Evolutionary conservation across 192 early-diverging fungal species (phyloP).

Genomic region (Mortierella hygrophila): DNA sequence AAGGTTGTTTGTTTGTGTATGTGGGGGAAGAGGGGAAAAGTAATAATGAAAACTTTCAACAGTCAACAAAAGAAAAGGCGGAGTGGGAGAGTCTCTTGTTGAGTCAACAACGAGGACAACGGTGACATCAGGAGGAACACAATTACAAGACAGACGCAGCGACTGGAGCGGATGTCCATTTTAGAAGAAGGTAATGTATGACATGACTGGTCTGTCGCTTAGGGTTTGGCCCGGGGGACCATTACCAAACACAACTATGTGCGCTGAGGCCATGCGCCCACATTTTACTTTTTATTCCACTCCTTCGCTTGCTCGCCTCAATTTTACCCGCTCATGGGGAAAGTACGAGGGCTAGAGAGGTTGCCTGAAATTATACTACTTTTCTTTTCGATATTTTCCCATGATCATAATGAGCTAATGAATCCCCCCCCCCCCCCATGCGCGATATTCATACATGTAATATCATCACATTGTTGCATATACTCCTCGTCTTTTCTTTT

Average conservation of each 20-base stretch:
- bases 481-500: too few relatives aligned
- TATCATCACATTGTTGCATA: too few relatives aligned
- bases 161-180: not conserved
- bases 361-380: not conserved
- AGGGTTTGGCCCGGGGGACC: conserved; percentile 2
- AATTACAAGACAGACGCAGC: not conserved
- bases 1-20: not conserved
- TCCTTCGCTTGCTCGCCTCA: not conserved
- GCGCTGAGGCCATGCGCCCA: conserved; percentile 9
- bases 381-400: not conserved
- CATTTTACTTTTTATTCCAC: not conserved
- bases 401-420: not conserved
- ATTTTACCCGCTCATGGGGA: not conserved
- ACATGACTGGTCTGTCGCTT: not conserved
- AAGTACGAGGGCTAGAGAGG: not conserved
- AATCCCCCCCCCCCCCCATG: not conserved
- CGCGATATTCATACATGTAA: not conserved
- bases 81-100: not conserved
- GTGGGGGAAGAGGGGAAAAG: not conserved
- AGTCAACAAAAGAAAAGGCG: not conserved
- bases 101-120: not conserved
- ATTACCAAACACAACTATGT: not conserved
- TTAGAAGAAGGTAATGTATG: not conserved
- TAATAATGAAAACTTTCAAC: not conserved
- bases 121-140: not conserved